Percentiles rank a stretch among this genome's conserved stretches.
These are phyloP conservation scores for Carpinus fangiana DNA, from an alignment of 306 rosid genomes.

Conservation along the genomic window DNA sequence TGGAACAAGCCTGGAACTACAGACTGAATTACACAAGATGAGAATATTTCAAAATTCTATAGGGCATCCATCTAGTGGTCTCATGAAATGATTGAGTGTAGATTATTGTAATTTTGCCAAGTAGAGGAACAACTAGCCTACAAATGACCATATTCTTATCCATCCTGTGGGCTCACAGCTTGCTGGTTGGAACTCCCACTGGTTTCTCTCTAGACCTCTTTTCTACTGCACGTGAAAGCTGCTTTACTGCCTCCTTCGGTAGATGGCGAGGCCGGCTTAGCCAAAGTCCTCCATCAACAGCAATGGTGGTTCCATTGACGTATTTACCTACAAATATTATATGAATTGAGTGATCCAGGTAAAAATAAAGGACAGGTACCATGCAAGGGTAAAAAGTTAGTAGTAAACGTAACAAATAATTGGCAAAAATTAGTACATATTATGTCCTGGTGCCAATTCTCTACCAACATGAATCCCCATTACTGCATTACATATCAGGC, in stretches of 20 bases:
- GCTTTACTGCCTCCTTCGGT: slow-evolving; percentile 74
- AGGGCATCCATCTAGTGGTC: not conserved
- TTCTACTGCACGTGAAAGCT: slow-evolving; percentile 76
- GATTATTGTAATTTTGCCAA: slow-evolving; percentile 8
- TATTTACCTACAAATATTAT: slow-evolving; percentile 67
- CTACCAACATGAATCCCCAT: not conserved
- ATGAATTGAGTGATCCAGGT: slow-evolving; percentile 3
- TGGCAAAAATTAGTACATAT: no score
- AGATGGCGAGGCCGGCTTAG: slow-evolving; percentile 82
- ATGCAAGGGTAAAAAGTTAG: not conserved
- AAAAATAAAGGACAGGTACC: not conserved
- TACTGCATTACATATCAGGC: not conserved
- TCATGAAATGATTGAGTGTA: not conserved
- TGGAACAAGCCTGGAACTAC: not conserved
- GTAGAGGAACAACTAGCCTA: not conserved
- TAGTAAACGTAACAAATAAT: not conserved
- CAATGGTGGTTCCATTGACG: slow-evolving; percentile 62
- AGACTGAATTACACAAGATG: not conserved
- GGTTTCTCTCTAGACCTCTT: slow-evolving; percentile 65
- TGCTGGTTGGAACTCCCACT: slow-evolving; percentile 74
- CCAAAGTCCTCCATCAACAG: slow-evolving; percentile 91
- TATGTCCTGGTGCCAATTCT: no score
- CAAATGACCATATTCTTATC: not conserved
- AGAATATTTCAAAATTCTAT: not conserved
- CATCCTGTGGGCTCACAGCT: slow-evolving; percentile 42